Base-by-base conservation (phyloP, 106 monocot species). In the Agapanthus africanus region DNA sequence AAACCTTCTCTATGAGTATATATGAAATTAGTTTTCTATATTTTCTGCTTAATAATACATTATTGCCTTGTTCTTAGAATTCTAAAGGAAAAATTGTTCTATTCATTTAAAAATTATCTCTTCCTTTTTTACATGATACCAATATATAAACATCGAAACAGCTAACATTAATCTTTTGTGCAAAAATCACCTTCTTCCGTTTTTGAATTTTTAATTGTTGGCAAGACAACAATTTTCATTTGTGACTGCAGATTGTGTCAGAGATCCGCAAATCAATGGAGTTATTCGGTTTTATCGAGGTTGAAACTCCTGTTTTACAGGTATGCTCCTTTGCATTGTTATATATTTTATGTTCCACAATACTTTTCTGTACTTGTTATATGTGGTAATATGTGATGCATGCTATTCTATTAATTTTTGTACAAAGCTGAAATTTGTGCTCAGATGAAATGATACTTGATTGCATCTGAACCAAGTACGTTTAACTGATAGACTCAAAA, bases 251-350 rank as follows among this genome's bases (percentile, higher is more conserved):
- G 97, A 85, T 92, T 66, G 69, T 99, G 14, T 99, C 97, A 51
- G 92, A 99, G 77, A 87, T 99, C 35, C 91, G 97, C 38, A 99
- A 80, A 72, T 78, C 92, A 41, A 81, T 99, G 86, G 97, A 99
- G 80, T 86, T 89, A 60, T 80, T 83, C 54, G 97, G 87, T 27
- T 99, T 87, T 68, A 92, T 99, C 56, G 97, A 99, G 79, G 90
- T 99, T 32, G 97, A 99, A 66, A 99, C 97, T 77, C 97, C 97
- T 77, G 89, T 99, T 73, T 76, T 99, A 64, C 97, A 99, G 97
- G 97, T 99, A 63, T 76, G 60, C 54, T 18, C 38, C 21, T 46
- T 42, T 16, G 30, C 37, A 9, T 40, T 66, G 46, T 47, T 47
- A 3, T 47, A 16, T 44, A 44, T 44, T 44, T 61, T 32, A 5